Conservation (phyloP, 768 basidiomycete genomes). For the Calvatia gigantea region DNA sequence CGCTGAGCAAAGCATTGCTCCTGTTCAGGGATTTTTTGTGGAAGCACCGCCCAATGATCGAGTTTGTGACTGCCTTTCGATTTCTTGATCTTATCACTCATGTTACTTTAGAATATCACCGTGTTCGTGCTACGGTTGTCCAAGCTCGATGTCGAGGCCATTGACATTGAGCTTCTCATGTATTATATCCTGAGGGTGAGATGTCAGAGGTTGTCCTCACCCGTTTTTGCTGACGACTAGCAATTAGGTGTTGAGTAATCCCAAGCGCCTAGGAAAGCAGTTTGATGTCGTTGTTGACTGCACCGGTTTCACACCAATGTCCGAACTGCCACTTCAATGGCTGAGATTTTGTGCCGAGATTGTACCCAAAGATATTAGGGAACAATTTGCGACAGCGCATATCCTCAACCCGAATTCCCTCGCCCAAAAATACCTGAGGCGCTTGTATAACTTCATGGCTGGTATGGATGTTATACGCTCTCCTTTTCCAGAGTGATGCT, state of each 20-base stretch:
- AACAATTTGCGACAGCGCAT: constrained; percentile 56
- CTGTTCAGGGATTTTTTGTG: constrained; percentile 66
- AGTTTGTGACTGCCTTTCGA: constrained; percentile 29
- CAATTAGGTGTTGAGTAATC: constrained; percentile 47
- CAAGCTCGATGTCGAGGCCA: constrained; percentile 72
- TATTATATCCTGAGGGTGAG: constrained; percentile 72
- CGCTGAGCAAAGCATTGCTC: constrained; percentile 52
- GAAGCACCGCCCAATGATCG: constrained; percentile 38
- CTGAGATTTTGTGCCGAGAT: constrained; percentile 74
- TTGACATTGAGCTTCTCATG: constrained; percentile 77
- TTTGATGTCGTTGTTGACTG: constrained; percentile 83
- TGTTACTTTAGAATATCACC: constrained; percentile 35
- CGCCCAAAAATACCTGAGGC: constrained; percentile 70
- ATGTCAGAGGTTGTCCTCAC: background rate
- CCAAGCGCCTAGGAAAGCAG: constrained; percentile 40
- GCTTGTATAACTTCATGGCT: constrained; percentile 69
- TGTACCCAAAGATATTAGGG: constrained; percentile 65
- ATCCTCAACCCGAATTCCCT: constrained; percentile 73
- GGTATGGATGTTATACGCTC: constrained; percentile 25
- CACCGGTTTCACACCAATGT: constrained; percentile 69
- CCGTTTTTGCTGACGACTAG: background rate
- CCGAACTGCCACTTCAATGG: constrained; percentile 81
- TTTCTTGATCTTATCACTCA: background rate
- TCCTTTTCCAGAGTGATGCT: background rate
- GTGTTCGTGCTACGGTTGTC: constrained; percentile 64